These are phyloP conservation scores for Lachancea meyersii DNA, from an alignment of 805 yeast species.

Conservation along the genomic window DNA sequence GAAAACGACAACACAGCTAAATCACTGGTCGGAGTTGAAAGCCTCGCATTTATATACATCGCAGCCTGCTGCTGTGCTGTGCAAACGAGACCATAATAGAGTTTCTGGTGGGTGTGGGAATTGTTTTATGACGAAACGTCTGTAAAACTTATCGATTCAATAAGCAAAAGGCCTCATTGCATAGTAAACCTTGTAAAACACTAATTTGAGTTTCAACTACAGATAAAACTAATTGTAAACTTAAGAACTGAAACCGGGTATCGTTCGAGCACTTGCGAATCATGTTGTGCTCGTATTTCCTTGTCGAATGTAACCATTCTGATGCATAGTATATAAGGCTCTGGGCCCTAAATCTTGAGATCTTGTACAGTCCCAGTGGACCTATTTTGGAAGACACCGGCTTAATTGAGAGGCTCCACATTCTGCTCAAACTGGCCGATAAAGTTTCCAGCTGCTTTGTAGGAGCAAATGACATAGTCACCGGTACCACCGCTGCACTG, in stretches of 20 bases:
- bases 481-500: constrained; percentile 52
- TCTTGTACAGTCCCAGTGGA: too few species aligned
- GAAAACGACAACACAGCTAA: too few species aligned
- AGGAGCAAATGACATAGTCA: constrained; percentile 66
- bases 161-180: too few species aligned
- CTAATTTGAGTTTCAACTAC: background rate
- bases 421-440: constrained; percentile 44
- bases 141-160: too few species aligned
- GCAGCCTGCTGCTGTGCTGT: too few species aligned
- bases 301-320: background rate
- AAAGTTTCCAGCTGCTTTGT: constrained; percentile 68
- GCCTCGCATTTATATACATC: background rate
- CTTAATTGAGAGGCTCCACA: constrained; percentile 19
- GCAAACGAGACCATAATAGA: too few species aligned
- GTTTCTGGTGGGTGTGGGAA: too few species aligned
- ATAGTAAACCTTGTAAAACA: background rate
- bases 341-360: too few species aligned
- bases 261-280: background rate
- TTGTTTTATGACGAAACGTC: too few species aligned
- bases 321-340: background rate
- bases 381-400: too few species aligned
- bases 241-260: background rate
- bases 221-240: background rate
- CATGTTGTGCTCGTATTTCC: too few species aligned
- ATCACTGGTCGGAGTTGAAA: background rate